Evolutionary conservation across 768 basidiomycete genomes (phyloP).

Genomic region (Cystobasidium tubakii): DNA sequence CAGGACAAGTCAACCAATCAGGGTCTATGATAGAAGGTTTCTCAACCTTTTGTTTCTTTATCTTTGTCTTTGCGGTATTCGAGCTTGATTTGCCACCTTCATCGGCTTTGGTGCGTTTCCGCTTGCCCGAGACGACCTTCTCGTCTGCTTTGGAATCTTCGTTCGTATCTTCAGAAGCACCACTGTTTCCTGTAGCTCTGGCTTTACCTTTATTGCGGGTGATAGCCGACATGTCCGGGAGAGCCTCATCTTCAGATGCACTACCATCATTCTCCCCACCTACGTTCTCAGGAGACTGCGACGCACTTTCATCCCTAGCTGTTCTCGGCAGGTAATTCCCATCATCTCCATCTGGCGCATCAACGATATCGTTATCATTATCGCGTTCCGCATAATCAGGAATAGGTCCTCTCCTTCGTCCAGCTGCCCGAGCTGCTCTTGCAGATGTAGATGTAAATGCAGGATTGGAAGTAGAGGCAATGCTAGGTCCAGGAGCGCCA

Average conservation of each 20-base stretch:
- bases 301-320: background rate
- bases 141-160: background rate
- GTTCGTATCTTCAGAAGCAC: background rate
- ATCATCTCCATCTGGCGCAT: background rate
- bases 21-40: background rate
- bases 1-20: conserved; percentile 21
- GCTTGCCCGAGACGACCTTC: background rate
- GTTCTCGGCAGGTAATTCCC: background rate
- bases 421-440: background rate
- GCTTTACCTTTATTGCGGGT: background rate
- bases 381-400: background rate
- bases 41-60: conserved; percentile 16
- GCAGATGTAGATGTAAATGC: background rate
- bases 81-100: conserved; percentile 5
- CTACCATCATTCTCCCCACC: background rate
- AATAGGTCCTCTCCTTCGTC: background rate
- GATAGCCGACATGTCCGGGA: background rate
- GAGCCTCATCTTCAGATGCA: background rate
- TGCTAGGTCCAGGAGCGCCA: background rate
- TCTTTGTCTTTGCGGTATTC: background rate
- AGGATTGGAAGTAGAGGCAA: background rate
- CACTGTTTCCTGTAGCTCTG: background rate
- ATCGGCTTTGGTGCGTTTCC: background rate
- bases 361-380: background rate
- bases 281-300: background rate